Percentiles rank a stretch among this genome's conserved stretches.
Conservation (phyloP, 257 asterid genomes). For the Petunia axillaris region DNA sequence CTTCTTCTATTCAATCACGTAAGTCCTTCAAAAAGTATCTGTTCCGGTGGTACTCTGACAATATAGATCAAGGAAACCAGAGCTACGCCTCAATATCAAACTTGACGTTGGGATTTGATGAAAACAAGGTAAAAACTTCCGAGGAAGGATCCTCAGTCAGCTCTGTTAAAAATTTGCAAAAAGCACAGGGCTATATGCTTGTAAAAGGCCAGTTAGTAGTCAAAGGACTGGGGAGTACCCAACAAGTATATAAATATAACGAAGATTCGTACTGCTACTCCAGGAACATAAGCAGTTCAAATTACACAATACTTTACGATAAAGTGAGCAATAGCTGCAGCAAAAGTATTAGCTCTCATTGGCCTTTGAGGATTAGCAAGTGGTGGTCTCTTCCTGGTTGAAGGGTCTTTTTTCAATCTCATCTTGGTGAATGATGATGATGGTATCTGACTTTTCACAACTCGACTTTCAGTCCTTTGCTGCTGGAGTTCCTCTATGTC, state of each 20-base stretch:
- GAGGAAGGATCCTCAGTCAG: conserved; percentile 28
- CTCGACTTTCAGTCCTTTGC: conserved; percentile 9
- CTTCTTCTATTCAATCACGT: conserved; percentile 30
- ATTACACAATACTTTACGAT: conserved; percentile 62
- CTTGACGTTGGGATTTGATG: conserved; percentile 50
- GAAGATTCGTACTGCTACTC: conserved; percentile 46
- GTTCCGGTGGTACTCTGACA: conserved; percentile 36
- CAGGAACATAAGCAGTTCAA: conserved; percentile 63
- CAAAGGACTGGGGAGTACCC: conserved; percentile 64
- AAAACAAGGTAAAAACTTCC: conserved; percentile 34
- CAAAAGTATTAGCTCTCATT: background rate
- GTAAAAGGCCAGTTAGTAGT: conserved; percentile 56
- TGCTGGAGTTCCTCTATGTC: background rate
- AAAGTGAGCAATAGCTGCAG: conserved; percentile 47
- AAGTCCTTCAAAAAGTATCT: conserved; percentile 37
- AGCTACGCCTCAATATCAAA: conserved; percentile 48
- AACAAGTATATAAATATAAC: conserved; percentile 43
- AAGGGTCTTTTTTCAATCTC: conserved; percentile 3
- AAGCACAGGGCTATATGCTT: conserved; percentile 48
- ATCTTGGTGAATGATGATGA: background rate
- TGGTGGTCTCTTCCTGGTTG: conserved; percentile 12
- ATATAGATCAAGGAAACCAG: conserved; percentile 42
- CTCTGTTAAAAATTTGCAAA: conserved; percentile 49
- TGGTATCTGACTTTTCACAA: background rate
- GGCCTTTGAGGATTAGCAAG: background rate